A percentile compares a stretch with the other conserved stretches of the same genome.
Evolutionary conservation across 805 yeast genomes (phyloP).

Genomic region (Sugiyamaella valdiviana): DNA sequence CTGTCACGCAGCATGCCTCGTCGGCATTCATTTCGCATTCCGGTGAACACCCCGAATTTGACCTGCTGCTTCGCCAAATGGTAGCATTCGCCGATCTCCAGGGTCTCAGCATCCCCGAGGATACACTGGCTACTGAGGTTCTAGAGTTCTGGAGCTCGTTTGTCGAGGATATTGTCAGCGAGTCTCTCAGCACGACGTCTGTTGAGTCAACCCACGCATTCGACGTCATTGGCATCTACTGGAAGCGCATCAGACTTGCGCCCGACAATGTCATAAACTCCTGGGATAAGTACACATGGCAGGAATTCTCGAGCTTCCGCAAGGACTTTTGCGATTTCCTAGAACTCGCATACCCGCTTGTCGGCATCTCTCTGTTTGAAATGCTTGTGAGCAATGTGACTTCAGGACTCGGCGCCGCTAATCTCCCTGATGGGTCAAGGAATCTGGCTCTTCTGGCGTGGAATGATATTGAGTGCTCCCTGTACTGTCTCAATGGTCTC

Average conservation of each 20-base stretch:
- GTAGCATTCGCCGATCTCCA: constrained; percentile 15
- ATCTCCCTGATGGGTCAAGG: background rate
- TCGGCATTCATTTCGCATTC: background rate
- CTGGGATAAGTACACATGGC: constrained; percentile 34
- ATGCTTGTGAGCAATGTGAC: constrained; percentile 31
- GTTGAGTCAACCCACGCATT: constrained; percentile 27
- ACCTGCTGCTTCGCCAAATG: constrained; percentile 8
- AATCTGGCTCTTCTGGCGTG: constrained; percentile 23
- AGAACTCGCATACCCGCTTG: constrained; percentile 60
- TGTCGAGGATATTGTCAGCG: constrained; percentile 29
- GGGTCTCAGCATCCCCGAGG: constrained; percentile 24
- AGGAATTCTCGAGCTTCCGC: constrained; percentile 64
- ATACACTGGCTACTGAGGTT: constrained; percentile 25
- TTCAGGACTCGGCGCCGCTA: constrained; percentile 4
- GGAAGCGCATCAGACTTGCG: constrained; percentile 54
- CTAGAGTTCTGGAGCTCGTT: constrained; percentile 33
- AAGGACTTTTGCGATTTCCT: constrained; percentile 71
- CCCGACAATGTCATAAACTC: background rate
- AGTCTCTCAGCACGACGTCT: constrained; percentile 21
- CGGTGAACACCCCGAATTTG: background rate
- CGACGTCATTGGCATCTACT: constrained; percentile 54
- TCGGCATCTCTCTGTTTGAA: constrained; percentile 48
- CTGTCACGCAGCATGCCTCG: constrained; percentile 4
- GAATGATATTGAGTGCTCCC: constrained; percentile 51
- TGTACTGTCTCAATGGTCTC: constrained; percentile 52